phyloP scores from a whole-genome alignment of 2,329 filamentous ascomycete species.

The Ilyonectria sp. region DNA sequence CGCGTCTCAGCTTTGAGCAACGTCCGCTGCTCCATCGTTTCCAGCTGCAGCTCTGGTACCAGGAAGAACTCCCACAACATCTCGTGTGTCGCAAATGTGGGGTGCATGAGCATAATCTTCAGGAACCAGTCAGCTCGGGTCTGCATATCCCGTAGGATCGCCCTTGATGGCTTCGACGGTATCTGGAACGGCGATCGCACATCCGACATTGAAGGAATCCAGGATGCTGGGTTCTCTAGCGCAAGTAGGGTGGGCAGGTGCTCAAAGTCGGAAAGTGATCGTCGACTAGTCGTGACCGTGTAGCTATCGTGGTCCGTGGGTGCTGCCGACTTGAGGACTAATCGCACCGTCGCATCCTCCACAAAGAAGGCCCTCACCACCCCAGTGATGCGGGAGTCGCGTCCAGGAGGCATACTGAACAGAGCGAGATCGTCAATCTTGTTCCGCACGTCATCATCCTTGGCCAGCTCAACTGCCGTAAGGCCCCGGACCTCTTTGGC shows the following conservation, averaged over 20 bases:
- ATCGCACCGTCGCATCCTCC: conserved; percentile 92
- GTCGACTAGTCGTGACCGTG: conserved; percentile 93
- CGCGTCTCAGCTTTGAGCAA: conserved; percentile 88
- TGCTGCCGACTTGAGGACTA: conserved; percentile 94
- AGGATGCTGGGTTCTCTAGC: conserved; percentile 94
- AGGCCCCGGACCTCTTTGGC: conserved; percentile 89
- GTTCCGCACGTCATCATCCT: conserved; percentile 97
- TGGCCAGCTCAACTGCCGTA: conserved; percentile 95
- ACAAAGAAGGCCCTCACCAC: conserved; percentile 98
- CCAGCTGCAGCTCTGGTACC: conserved; percentile 91
- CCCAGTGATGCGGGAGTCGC: conserved; percentile 88
- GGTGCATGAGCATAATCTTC: conserved; percentile 87
- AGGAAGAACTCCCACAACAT: conserved; percentile 99
- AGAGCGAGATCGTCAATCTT: conserved; percentile 94
- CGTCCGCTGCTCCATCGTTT: conserved; percentile 91
- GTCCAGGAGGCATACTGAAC: conserved; percentile 79
- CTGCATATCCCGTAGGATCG: conserved; percentile 90
- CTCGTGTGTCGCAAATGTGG: conserved; percentile 95
- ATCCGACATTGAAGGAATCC: conserved; percentile 85
- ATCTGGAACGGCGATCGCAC: conserved; percentile 93
- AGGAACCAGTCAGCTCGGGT: conserved; percentile 89
- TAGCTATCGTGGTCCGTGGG: conserved; percentile 86
- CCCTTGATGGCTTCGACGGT: conserved; percentile 89
- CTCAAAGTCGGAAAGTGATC: conserved; percentile 91
- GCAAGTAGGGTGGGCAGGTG: conserved; percentile 87